phyloP scores from a whole-genome alignment of 1,284 basidiomycete species.

The Ustilago curta region DNA sequence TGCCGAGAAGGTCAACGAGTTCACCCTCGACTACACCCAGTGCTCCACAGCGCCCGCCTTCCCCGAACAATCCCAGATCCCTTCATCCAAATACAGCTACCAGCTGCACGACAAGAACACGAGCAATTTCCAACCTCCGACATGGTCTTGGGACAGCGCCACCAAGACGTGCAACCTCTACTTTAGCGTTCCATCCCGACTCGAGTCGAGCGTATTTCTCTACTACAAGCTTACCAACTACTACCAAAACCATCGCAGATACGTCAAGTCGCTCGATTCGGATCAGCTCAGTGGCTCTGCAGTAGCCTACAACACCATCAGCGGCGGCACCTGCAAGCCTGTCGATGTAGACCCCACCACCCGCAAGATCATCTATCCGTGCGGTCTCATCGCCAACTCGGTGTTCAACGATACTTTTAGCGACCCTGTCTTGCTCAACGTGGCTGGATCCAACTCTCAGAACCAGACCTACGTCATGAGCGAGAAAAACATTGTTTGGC shows the following conservation, averaged over 20 bases:
- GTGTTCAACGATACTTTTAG: constrained; percentile 93
- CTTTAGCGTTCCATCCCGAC: constrained; percentile 77
- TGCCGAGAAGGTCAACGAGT: constrained; percentile 79
- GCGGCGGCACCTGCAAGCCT: constrained; percentile 87
- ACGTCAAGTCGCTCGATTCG: constrained; percentile 89
- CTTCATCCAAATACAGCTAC: constrained; percentile 79
- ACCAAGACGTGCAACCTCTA: constrained; percentile 58
- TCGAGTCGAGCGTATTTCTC: constrained; percentile 83
- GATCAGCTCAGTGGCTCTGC: constrained; percentile 85
- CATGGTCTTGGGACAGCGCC: constrained; percentile 43
- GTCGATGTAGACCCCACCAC: constrained; percentile 72
- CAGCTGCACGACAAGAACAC: constrained; percentile 68
- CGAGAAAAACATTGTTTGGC: constrained; percentile 88
- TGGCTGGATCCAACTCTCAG: constrained; percentile 71
- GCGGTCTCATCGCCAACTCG: constrained; percentile 98
- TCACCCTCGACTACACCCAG: constrained; percentile 93
- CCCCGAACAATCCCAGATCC: constrained; percentile 73
- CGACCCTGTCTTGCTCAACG: constrained; percentile 75
- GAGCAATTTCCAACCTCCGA: constrained; percentile 66
- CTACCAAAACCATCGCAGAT: constrained; percentile 98
- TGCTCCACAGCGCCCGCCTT: constrained; percentile 72
- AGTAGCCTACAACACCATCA: constrained; percentile 71
- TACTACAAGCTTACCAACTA: constrained; percentile 84
- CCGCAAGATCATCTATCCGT: constrained; percentile 77
- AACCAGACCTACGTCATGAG: constrained; percentile 79